Evolutionary conservation across 2,329 filamentous ascomycete genomes (phyloP).

Genomic region (Thielaviopsis musarum): DNA sequence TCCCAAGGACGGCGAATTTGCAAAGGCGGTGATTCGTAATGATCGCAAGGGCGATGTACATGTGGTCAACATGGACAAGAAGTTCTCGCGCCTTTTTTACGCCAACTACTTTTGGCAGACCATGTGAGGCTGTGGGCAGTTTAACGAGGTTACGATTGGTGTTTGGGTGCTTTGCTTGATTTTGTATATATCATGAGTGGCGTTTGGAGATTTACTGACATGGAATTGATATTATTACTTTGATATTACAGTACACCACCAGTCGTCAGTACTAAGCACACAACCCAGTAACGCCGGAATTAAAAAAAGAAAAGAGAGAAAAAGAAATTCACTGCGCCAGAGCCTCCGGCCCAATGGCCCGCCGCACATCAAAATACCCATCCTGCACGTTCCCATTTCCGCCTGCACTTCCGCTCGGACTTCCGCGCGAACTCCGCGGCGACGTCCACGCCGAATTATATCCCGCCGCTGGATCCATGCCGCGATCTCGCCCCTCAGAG

Average conservation of each 20-base stretch:
- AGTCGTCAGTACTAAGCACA: conserved; percentile 13
- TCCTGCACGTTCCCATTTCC: not conserved
- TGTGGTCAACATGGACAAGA: conserved; percentile 84
- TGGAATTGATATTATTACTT: no score
- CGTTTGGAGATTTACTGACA: no score
- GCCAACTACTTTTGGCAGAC: conserved; percentile 94
- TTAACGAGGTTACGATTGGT: conserved; percentile 4
- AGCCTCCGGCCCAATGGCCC: conserved; percentile 6
- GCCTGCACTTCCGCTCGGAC: not conserved
- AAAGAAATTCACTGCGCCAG: not conserved
- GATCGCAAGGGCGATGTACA: conserved; percentile 80
- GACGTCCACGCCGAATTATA: conserved; percentile 7
- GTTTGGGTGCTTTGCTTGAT: conserved; percentile 1
- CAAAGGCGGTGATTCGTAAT: conserved; percentile 71
- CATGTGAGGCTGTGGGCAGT: conserved; percentile 29
- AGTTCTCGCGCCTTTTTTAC: conserved; percentile 82
- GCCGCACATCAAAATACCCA: conserved; percentile 6
- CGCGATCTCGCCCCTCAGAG: conserved; percentile 10
- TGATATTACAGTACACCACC: conserved; percentile 15
- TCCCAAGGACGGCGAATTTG: conserved; percentile 60
- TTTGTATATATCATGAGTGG: not conserved
- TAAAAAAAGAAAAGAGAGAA: not conserved
- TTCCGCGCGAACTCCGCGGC: not conserved
- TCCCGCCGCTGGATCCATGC: not conserved
- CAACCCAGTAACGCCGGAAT: not conserved